Base-by-base conservation (phyloP, 2,329 filamentous ascomycete genomes). In the Cytospora piceae region DNA sequence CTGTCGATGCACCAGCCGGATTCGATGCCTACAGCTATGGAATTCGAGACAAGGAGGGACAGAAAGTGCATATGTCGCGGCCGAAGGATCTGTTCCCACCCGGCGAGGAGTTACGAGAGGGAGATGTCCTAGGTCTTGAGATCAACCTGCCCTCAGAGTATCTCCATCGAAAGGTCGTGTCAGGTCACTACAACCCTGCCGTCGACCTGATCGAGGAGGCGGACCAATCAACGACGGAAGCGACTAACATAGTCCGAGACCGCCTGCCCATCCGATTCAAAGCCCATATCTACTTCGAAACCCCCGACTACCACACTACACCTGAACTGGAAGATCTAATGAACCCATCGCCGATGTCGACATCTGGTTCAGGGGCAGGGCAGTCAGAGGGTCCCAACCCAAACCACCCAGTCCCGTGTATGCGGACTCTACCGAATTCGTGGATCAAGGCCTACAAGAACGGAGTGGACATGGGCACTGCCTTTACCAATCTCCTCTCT, bases 211-310 rank as follows among this genome's bases (percentile, higher is more conserved):
- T 83, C 51, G 85, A 89, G 69, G 87, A 89, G 54, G 82, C 85
- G 5, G 78, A 81, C 12, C 77, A 81, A 22, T 75, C 81, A 3
- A 82, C 84, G 0, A 82, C 85, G n/a, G 83, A 86, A 67, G 85
- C 85, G 0, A 80, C 87, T 20, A 95, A 98, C 76, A 91, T 98
- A 68, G 92, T 99, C 67, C 92, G 96, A 68, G 96, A 99, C 77
- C 91, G 95, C 58, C 93, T 97, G 54, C 94, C 95, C 0, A 96
- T 98, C 70, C 89, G 94, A 12, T 96, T 96, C 81, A 97, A 97
- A 77, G 88, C 90, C 52, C 93, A 96, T 75, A 90, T 94, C 61
- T 97, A 96, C 79, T 97, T 97, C 77, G 94, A 98, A 78, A 90
- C 92, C 74, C 91, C 93, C 69, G 93, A 96, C 74, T 96, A 96